Conservation (phyloP, 2,329 filamentous ascomycete genomes). For the Acephala macrosclerotiorum region DNA sequence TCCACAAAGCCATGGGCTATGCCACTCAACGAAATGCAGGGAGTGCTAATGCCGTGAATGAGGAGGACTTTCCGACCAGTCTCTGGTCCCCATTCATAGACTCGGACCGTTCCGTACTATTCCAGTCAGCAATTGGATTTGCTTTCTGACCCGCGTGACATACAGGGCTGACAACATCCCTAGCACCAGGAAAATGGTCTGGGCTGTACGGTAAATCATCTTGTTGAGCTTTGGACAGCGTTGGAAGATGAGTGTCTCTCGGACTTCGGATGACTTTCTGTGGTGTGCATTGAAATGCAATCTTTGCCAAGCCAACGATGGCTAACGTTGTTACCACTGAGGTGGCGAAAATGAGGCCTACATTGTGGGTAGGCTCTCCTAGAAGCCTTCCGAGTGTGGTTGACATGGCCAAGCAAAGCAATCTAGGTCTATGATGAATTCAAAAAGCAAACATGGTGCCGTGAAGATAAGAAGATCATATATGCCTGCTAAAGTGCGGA, state of each 20-base stretch:
- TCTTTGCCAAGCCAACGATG: conserved; percentile 19
- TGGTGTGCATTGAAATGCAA: conserved; percentile 18
- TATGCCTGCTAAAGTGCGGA: background rate
- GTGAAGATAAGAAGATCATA: background rate
- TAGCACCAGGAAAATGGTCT: conserved; percentile 71
- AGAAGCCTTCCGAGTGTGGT: background rate
- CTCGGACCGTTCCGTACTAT: conserved; percentile 70
- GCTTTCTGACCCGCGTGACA: conserved; percentile 7
- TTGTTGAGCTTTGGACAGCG: conserved; percentile 43
- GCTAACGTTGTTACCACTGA: conserved; percentile 34
- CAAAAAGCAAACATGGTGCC: background rate
- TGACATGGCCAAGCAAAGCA: background rate
- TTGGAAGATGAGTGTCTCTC: conserved; percentile 32
- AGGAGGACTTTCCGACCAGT: conserved; percentile 76
- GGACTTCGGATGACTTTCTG: conserved; percentile 36
- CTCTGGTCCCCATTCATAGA: conserved; percentile 83
- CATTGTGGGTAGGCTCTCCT: background rate
- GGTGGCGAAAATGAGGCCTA: conserved; percentile 28
- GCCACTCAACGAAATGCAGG: conserved; percentile 71
- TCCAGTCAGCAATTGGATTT: background rate
- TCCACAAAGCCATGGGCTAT: conserved; percentile 70
- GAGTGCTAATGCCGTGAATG: conserved; percentile 84
- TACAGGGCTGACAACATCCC: conserved; percentile 69
- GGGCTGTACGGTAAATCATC: conserved; percentile 68
- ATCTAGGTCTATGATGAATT: background rate